Evolutionary conservation across 2,329 filamentous ascomycete genomes (phyloP).

Genomic region (Berkeleyomyces basicola): DNA sequence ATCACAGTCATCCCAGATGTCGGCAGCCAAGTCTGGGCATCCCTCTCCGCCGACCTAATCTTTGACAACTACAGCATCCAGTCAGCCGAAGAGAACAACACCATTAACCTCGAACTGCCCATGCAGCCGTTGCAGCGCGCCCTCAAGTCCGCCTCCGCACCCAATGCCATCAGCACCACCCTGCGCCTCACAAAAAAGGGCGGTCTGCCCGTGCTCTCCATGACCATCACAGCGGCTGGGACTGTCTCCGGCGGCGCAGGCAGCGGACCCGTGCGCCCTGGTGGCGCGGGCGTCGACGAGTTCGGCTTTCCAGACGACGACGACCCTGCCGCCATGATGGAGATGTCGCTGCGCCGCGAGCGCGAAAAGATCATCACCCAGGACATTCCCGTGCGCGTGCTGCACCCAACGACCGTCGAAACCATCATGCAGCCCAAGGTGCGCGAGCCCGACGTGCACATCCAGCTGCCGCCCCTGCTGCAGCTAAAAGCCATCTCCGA

Average conservation of each 20-base stretch:
- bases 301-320: slow-evolving; percentile 22
- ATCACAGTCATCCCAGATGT: slow-evolving; percentile 93
- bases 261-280: slow-evolving; percentile 14
- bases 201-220: slow-evolving; percentile 65
- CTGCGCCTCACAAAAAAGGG: slow-evolving; percentile 90
- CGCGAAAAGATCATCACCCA: slow-evolving; percentile 88
- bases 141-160: slow-evolving; percentile 62
- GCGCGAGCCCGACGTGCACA: slow-evolving; percentile 84
- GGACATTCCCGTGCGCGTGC: slow-evolving; percentile 84
- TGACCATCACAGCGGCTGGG: slow-evolving; percentile 69
- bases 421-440: slow-evolving; percentile 86
- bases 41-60: slow-evolving; percentile 58
- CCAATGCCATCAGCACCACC: slow-evolving; percentile 59
- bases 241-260: slow-evolving; percentile 33
- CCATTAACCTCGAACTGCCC: slow-evolving; percentile 91
- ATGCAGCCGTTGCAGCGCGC: slow-evolving; percentile 77
- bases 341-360: slow-evolving; percentile 45
- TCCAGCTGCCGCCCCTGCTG: slow-evolving; percentile 69
- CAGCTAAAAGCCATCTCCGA: slow-evolving; percentile 91
- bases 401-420: slow-evolving; percentile 70
- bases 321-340: slow-evolving; percentile 32
- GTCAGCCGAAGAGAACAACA: slow-evolving; percentile 65
- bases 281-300: slow-evolving; percentile 10
- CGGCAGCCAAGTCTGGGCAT: slow-evolving; percentile 90
- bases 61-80: slow-evolving; percentile 76